A percentile compares a stretch with the other conserved stretches of the same genome.
These are phyloP conservation scores for Talaromyces sp. DNA, from an alignment of 2,329 filamentous ascomycete genomes.

Conservation along the genomic window DNA sequence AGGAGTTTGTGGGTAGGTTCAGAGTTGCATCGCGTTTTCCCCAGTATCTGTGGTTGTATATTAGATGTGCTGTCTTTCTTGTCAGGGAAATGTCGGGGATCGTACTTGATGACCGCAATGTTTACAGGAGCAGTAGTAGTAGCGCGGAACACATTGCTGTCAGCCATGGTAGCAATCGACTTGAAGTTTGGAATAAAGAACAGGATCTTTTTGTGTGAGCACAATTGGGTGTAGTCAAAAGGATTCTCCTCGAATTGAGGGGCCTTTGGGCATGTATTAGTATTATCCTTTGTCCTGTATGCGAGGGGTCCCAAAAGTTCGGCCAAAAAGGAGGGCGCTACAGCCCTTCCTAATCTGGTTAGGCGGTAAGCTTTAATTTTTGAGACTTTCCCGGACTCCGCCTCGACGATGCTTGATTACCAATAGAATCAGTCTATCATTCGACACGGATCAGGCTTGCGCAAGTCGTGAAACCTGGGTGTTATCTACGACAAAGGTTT, in stretches of 20 bases:
- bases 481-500: too few species aligned
- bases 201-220: not conserved
- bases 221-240: not conserved
- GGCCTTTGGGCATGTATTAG: not conserved
- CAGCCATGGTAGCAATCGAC: conserved; percentile 29
- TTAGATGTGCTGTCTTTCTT: not conserved
- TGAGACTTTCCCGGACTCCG: not conserved
- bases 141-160: conserved; percentile 69
- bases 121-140: conserved; percentile 97
- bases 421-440: conserved; percentile 19
- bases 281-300: not conserved
- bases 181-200: not conserved
- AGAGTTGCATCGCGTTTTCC: conserved; percentile 91
- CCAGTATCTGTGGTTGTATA: conserved; percentile 66
- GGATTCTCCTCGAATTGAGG: not conserved
- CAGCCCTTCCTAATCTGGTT: not conserved
- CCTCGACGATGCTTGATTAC: conserved; percentile 6
- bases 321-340: not conserved
- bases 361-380: conserved; percentile 2
- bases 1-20: conserved; percentile 97
- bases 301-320: not conserved
- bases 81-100: conserved; percentile 17
- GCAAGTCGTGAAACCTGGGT: not conserved
- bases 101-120: conserved; percentile 94
- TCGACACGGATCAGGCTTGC: not conserved